Base-by-base conservation (phyloP, 495 filamentous ascomycete genomes). In the Aspergillus affinis region DNA sequence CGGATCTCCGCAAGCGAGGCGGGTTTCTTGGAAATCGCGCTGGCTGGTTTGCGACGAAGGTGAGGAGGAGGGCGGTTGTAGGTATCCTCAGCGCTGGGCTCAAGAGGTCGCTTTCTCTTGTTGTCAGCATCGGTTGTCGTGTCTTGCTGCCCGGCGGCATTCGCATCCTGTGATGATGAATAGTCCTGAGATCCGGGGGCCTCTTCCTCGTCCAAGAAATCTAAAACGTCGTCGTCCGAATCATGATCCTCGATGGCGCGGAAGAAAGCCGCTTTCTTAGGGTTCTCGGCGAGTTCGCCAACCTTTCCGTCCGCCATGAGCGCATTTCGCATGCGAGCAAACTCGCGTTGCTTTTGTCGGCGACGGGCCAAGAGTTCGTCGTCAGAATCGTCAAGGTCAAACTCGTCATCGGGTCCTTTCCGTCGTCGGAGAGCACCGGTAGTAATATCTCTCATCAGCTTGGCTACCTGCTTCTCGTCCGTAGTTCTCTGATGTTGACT, bases 261-360 rank as follows among this genome's bases (percentile, higher is more conserved):
- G 60, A 98, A 84, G 78, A 99, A 99, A 0, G 94, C 94, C 15
- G 85, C 78, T 65, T 91, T 92, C 71, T 93, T 92, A 13, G 92
- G 93, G 67, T 97, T 92, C 63, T 91, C 85, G 27, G 93, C 92
- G 55, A 99, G 88, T 68, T 92, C 91, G 61, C 87, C 90, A 59
- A 98, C 82, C 49, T 92, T 91, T 71, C 92, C 92, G 65, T 98
- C 93, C n/a, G 88, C 84, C 18, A 97, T 81, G 9, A 99, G 80
- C 17, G 91, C 90, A 67, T 89, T 91, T 51, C 91, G 88, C 90
- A 97, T 95, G 73, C 90, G 90, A 21, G 91, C 90, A 72, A 95
- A 93, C 65, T 98, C 89, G 57, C 86, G 78, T 48, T 93, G 86
- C 74, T 96, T 97, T 75, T 87, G 83, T 7, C 92, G 84, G 30